Evolutionary conservation across 2,329 filamentous ascomycete genomes (phyloP), one percentile per base, ranked within the genome.

Genomic region (Clonostachys chloroleuca): DNA sequence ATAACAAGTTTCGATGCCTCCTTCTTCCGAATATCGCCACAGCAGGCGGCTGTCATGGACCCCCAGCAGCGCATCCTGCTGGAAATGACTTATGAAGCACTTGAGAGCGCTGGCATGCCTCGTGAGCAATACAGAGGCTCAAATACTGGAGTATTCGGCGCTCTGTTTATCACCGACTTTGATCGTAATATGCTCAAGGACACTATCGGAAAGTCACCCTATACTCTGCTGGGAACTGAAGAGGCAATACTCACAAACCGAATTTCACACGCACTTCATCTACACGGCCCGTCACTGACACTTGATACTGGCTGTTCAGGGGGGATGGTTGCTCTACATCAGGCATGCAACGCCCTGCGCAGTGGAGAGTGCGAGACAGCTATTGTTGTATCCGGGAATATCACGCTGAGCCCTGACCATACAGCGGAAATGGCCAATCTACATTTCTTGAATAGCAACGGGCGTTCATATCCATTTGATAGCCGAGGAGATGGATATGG

Each of bases 401-500:
- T 30, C 8, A 30, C 24, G 9, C 9, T 30, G 24, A 30, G 24
- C 24, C 24, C 24, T 9, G 24, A 47, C n/a, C 43, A 45, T 34
- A n/a, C 33, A 35, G 20, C 37, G n/a, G 20, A 13, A 45, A 30
- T 45, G 16, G 8, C 24, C 9, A 30, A 10, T 10, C 24, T 30
- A 10, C 24, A 30, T 6, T 30, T 80, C 45, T 61, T 80, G 1
- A 75, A 73, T 40, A 67, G 73, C 2, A 68, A 74, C 45, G 75
- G 77, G 2, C 74, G 67, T 48, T 73, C 66, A 30, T 73, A 73
- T 49, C 75, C 76, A 5, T 84, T 78, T 55, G 82, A 83, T 53
- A 58, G 67, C n/a, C 68, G 71, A 5, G 83, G 79, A n/a, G 77
- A 79, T 48, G 84, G 84, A 1, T 87, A 86, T 55, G 81, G 76